Percentiles rank a stretch among this genome's conserved stretches.
Conservation (phyloP, 2,329 filamentous ascomycete species). For the Beauveria australis region DNA sequence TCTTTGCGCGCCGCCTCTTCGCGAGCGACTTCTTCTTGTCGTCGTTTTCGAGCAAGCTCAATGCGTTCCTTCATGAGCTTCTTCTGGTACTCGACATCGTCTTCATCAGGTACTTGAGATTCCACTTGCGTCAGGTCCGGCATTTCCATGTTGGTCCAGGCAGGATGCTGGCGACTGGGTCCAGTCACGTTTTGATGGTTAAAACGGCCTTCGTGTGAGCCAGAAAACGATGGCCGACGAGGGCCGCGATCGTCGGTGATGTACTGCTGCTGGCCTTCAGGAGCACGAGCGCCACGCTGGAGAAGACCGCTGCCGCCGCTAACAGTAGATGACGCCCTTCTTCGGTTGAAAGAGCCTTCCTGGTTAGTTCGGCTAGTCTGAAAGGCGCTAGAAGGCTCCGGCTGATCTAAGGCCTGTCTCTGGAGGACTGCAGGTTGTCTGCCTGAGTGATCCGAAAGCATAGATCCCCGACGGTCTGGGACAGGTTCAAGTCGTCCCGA, state of each 20-base stretch:
- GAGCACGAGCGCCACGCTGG: slow-evolving; percentile 44
- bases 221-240: slow-evolving; percentile 41
- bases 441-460: slow-evolving; percentile 56
- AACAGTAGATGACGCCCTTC: slow-evolving; percentile 83
- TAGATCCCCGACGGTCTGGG: slow-evolving; percentile 63
- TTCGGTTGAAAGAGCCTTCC: slow-evolving; percentile 61
- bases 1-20: slow-evolving; percentile 65
- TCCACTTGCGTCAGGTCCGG: slow-evolving; percentile 13
- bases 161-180: slow-evolving; percentile 19
- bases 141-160: slow-evolving; percentile 21
- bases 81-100: slow-evolving; percentile 54
- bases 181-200: slow-evolving; percentile 28
- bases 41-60: slow-evolving; percentile 60
- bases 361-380: slow-evolving; percentile 66
- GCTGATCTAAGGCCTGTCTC: slow-evolving; percentile 55
- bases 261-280: slow-evolving; percentile 27
- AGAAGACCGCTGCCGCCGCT: slow-evolving; percentile 74
- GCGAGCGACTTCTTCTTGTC: slow-evolving; percentile 59
- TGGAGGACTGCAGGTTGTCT: slow-evolving; percentile 75
- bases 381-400: slow-evolving; percentile 80
- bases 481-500: slow-evolving; percentile 90
- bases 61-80: slow-evolving; percentile 66
- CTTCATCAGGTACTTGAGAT: slow-evolving; percentile 26
- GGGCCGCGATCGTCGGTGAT: slow-evolving; percentile 35
- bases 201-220: slow-evolving; percentile 43